These are phyloP conservation scores for Calonectria honghensis DNA, from an alignment of 2,329 filamentous ascomycete species.

Conservation along the genomic window DNA sequence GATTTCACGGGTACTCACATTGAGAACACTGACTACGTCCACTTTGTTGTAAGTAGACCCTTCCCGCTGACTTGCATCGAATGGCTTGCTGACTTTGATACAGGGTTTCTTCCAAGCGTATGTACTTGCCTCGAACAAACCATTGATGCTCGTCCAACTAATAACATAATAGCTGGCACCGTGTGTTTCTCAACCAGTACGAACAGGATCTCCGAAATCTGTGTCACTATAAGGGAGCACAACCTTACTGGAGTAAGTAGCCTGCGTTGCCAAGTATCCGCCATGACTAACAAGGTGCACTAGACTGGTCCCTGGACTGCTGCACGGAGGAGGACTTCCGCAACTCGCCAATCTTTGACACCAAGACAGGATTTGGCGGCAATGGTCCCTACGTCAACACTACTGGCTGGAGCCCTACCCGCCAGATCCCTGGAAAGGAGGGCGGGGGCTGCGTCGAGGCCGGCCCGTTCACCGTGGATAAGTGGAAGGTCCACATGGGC, in stretches of 20 bases:
- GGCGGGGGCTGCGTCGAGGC: conserved; percentile 49
- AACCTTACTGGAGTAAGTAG: conserved; percentile 48
- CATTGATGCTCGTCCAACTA: background rate
- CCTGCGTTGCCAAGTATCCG: no score
- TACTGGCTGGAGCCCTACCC: conserved; percentile 42
- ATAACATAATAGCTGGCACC: conserved; percentile 43
- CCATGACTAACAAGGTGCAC: conserved; percentile 14
- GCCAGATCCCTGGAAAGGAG: conserved; percentile 42
- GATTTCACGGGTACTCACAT: conserved; percentile 55
- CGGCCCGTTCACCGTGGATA: conserved; percentile 47
- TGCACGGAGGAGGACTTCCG: conserved; percentile 38
- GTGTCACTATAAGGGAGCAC: conserved; percentile 49
- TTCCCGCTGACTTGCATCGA: background rate
- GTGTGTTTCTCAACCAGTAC: conserved; percentile 44
- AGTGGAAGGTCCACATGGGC: conserved; percentile 45
- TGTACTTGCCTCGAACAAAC: background rate
- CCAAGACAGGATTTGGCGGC: conserved; percentile 57
- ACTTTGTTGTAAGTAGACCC: conserved; percentile 50
- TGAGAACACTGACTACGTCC: conserved; percentile 48
- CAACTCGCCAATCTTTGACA: conserved; percentile 56
- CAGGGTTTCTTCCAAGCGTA: conserved; percentile 44
- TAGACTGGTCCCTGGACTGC: conserved; percentile 45
- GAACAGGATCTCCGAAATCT: conserved; percentile 47
- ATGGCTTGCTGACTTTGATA: background rate
- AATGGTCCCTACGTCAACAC: conserved; percentile 43